Percentiles rank a stretch among this genome's conserved stretches.
Conservation (phyloP, 768 basidiomycete genomes). For the Mycena pura region DNA sequence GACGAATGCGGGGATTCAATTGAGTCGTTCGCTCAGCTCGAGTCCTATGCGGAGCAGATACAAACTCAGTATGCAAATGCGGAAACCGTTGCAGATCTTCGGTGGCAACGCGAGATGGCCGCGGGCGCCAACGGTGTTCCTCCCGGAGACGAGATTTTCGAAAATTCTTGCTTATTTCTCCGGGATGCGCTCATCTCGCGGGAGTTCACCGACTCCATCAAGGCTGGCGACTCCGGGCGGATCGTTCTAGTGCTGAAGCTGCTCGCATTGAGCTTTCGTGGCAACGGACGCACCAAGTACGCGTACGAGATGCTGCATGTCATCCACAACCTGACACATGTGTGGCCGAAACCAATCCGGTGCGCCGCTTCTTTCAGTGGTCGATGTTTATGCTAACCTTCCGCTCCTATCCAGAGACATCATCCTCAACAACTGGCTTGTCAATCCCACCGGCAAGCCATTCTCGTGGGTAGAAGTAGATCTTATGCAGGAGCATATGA, state of each 20-base stretch:
- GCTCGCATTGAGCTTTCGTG: conserved; percentile 37
- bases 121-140: conserved; percentile 2
- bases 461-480: conserved; percentile 38
- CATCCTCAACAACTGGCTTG: conserved; percentile 40
- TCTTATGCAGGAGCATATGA: conserved; percentile 42
- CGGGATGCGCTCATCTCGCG: conserved; percentile 20
- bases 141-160: conserved; percentile 12
- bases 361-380: conserved; percentile 9
- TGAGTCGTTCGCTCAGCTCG: background rate
- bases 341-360: conserved; percentile 32
- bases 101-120: conserved; percentile 1
- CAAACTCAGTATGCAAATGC: background rate
- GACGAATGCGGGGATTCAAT: conserved; percentile 26
- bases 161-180: conserved; percentile 21
- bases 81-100: background rate
- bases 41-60: background rate
- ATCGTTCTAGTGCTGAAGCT: conserved; percentile 37
- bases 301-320: conserved; percentile 40
- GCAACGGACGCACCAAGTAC: conserved; percentile 41
- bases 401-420: conserved; percentile 30
- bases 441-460: conserved; percentile 38
- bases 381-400: background rate
- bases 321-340: conserved; percentile 33
- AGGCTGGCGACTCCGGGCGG: conserved; percentile 36
- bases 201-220: conserved; percentile 30